Base-by-base conservation (phyloP, 1,284 basidiomycete species). In the Fomes fomentarius region DNA sequence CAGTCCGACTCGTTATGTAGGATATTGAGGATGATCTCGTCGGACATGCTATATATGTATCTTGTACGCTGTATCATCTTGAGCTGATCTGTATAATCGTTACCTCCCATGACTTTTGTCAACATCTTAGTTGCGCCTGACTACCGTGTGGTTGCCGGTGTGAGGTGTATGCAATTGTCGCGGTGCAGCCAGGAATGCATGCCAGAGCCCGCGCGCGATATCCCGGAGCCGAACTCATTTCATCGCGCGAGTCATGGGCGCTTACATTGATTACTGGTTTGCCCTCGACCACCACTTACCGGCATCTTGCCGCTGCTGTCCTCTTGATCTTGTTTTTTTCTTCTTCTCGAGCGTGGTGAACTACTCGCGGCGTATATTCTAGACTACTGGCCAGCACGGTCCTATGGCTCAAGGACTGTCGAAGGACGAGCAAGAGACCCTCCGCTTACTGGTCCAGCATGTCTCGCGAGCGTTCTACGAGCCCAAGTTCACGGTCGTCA, bases 401-500 rank as follows among this genome's bases (percentile, higher is more conserved):
- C 60, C 63, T 60, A 55, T 52, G 64, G 63, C 67, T 52, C 60
- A 66, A 46, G 59, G 59, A 37, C 58, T 70, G 54, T 86, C 80
- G 43, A 85, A 85, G 68, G 87, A 89, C 69, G 86, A 89, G 65
- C 83, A 86, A 74, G 88, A 90, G 69, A 81, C 77, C 4, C 81
- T 91, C 55, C 84, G 83, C 67, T 79, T 88, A 54, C 87, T 99
- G 62, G 91, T 96, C 57, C 94, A 97, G 72, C 89, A 93, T 76
- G 93, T 98, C 66, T 87, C 89, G 28, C 86, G 96, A 64, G 87
- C 92, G 31, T 98, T 99, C 74, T 99, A 98, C 77, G 94, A 98
- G 71, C 82, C 92, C 55, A 91, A 91, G 66, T 95, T 85, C 71
- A 92, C 91, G 62, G 90, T 98, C 59, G 85, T 98, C 52, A 78